These are phyloP conservation scores for Gynandropsis gynandra DNA, from an alignment of 345 rosid genomes.

Conservation along the genomic window DNA sequence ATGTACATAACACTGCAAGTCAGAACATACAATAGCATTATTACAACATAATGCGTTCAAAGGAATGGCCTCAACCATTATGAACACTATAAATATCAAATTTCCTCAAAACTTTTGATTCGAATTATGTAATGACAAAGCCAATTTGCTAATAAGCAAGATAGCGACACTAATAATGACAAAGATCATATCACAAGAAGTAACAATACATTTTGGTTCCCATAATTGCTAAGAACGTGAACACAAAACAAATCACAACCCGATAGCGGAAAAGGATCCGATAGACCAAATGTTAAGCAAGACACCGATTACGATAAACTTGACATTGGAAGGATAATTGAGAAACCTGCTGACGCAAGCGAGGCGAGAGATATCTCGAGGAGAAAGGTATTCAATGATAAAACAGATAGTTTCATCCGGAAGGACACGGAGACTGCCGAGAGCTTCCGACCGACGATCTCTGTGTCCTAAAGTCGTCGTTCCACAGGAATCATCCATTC, in stretches of 20 bases:
- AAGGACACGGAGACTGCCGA: slow-evolving; percentile 53
- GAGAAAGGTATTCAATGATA: slow-evolving; percentile 53
- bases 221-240: too few species aligned
- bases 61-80: background rate
- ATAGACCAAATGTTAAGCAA: background rate
- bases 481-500: slow-evolving; percentile 33
- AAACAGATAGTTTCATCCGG: slow-evolving; percentile 69
- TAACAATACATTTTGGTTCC: too few species aligned
- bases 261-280: background rate
- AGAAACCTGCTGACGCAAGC: slow-evolving; percentile 88
- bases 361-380: slow-evolving; percentile 66
- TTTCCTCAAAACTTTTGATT: too few species aligned
- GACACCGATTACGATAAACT: background rate
- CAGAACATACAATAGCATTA: background rate
- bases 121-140: too few species aligned
- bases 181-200: too few species aligned
- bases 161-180: too few species aligned
- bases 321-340: background rate
- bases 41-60: background rate
- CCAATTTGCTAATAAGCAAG: too few species aligned
- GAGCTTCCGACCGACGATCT: slow-evolving; percentile 68
- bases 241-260: too few species aligned
- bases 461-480: slow-evolving; percentile 20
- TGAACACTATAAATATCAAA: too few species aligned
- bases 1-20: slow-evolving; percentile 71